Evolutionary conservation across 441 rosid genomes (phyloP), one percentile per base, ranked within the genome.

Genomic region (Erodium trifolium): DNA sequence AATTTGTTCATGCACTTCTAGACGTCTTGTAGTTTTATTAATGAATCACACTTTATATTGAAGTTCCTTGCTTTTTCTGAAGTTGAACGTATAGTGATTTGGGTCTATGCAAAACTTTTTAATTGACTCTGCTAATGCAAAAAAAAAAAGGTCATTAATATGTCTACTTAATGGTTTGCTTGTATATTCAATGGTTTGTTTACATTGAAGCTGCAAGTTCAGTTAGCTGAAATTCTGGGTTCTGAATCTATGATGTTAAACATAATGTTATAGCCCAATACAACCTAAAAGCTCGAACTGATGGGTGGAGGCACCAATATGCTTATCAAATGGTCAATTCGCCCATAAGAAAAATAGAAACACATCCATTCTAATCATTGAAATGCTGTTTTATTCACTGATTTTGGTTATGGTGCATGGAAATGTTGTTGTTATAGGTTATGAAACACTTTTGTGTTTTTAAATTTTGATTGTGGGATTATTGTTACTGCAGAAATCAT

Each of bases 401-500:
- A 10, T 60, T 8, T 60, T n/a, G 59, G 31, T 18, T 23, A 23
- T 60, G 35, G 35, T 60, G 64, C 19, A 60, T 11, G 34, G 19
- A 34, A n/a, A 35, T 65, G 34, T 29, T 65, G 67, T 8, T 37
- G 12, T 2, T 29, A 14, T 64, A 34, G 45, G n/a, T 31, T 14
- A 14, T 5, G 2, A 60, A 13, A 14, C 64, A 60, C 34, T 60
- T 60, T n/a, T 11, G 3, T 37, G 43, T 39, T 11, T 49, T 19
- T 53, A 12, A n/a, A n/a, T n/a, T n/a, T n/a, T n/a, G n/a, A 45
- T 45, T 2, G 51, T 45, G 51, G 51, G 51, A 12, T 60, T 23
- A 37, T 37, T 3, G 13, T 60, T 73, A 65, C 73, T 65, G 84
- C 87, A 96, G 99, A 96, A 92, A 92, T 96, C 99, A 37, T 96